Evolutionary conservation across 202 grass and related monocot genomes (phyloP).

Genomic region (Eragrostis tef): DNA sequence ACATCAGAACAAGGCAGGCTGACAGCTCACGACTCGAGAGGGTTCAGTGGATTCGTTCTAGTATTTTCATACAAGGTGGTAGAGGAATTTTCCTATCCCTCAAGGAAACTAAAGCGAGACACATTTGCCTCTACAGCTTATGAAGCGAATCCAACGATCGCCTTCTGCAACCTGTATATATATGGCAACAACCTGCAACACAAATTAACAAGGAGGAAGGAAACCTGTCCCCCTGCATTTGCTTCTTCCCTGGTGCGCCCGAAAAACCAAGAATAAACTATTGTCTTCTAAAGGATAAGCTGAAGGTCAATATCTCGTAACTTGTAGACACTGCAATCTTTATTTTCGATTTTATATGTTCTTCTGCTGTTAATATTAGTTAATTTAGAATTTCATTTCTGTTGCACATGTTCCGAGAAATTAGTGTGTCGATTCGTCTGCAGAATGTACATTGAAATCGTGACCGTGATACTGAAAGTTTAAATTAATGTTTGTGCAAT

Average conservation of each 20-base stretch:
- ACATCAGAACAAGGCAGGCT: background rate
- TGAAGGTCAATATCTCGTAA: background rate
- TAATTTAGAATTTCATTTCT: background rate
- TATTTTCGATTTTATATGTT: background rate
- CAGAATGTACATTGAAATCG: no score
- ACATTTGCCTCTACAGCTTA: background rate
- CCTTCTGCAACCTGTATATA: background rate
- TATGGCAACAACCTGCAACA: background rate
- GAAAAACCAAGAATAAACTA: background rate
- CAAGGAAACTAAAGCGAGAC: constrained; percentile 3
- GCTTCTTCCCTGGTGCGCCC: background rate
- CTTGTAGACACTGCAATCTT: background rate
- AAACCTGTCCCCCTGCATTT: background rate
- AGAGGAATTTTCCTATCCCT: background rate
- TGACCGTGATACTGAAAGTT: no score
- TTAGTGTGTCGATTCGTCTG: background rate
- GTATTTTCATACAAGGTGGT: background rate
- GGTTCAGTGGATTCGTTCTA: constrained; percentile 39
- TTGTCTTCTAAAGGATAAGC: background rate
- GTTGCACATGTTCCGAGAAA: background rate
- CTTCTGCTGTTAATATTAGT: no score
- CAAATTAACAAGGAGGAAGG: background rate
- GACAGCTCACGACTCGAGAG: constrained; percentile 41
- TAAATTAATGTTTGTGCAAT: no score
- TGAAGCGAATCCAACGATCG: constrained; percentile 11